phyloP scores from a whole-genome alignment of 768 basidiomycete species.

The Tulasnella sp. region DNA sequence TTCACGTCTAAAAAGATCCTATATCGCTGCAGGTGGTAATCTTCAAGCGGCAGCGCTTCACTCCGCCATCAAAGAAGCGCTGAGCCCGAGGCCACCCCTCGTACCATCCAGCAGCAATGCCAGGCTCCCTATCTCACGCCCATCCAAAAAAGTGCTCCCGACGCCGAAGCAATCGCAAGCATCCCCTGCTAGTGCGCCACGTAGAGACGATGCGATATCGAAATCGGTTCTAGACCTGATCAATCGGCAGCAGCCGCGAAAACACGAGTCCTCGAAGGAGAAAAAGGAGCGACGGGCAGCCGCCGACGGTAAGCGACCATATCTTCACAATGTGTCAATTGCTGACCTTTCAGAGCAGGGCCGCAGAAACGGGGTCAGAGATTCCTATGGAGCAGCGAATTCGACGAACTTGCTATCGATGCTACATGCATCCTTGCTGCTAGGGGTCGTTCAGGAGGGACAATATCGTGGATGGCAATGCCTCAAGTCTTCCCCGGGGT shows the following conservation, averaged over 20 bases:
- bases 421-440: slow-evolving; percentile 79
- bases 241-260: slow-evolving; percentile 15
- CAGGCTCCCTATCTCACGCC: slow-evolving; percentile 7
- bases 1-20: slow-evolving; percentile 25
- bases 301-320: neutral
- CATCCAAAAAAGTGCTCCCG: neutral
- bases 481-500: slow-evolving; percentile 80
- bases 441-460: slow-evolving; percentile 61
- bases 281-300: slow-evolving; percentile 29
- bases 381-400: slow-evolving; percentile 84
- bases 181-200: neutral
- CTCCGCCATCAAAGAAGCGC: slow-evolving; percentile 31
- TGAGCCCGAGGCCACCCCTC: neutral
- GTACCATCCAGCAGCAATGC: neutral
- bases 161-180: neutral
- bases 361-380: slow-evolving; percentile 52
- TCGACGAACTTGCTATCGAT: slow-evolving; percentile 87
- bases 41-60: slow-evolving; percentile 7
- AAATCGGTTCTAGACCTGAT: slow-evolving; percentile 32
- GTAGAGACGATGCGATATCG: neutral
- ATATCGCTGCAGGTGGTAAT: slow-evolving; percentile 15
- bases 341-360: slow-evolving; percentile 17
- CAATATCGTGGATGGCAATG: slow-evolving; percentile 72
- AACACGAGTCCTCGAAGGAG: slow-evolving; percentile 22
- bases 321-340: neutral